These are phyloP conservation scores for Aspergillus homomorphus DNA, from an alignment of 495 filamentous ascomycete genomes.

Conservation along the genomic window DNA sequence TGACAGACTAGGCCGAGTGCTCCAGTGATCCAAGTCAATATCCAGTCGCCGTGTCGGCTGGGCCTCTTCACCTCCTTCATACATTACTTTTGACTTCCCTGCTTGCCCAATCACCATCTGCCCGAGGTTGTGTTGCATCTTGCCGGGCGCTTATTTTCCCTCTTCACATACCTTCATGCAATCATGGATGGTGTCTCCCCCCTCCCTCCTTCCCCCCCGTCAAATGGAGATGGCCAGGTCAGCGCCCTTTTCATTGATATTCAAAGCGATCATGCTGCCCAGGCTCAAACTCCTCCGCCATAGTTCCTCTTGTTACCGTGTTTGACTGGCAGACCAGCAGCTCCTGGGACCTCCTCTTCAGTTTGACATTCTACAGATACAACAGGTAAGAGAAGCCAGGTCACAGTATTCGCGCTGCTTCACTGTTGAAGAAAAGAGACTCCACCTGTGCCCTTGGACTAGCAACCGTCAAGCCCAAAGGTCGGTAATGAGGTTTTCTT, in stretches of 20 bases:
- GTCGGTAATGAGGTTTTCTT: no score
- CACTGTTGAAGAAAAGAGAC: no score
- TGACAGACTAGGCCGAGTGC: conserved; percentile 39
- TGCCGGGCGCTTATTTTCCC: conserved; percentile 33
- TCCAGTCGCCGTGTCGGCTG: conserved; percentile 25
- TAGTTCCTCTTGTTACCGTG: neutral
- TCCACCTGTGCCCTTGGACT: no score
- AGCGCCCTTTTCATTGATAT: conserved; percentile 33
- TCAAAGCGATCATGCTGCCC: conserved; percentile 28
- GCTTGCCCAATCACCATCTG: conserved; percentile 29
- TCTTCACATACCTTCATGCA: conserved; percentile 14
- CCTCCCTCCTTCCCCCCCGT: conserved; percentile 1
- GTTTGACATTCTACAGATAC: conserved; percentile 12
- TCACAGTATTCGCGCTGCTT: no score
- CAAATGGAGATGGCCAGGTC: conserved; percentile 3
- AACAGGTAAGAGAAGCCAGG: neutral
- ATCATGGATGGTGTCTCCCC: conserved; percentile 5
- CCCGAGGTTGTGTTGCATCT: conserved; percentile 20
- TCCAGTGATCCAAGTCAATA: conserved; percentile 15
- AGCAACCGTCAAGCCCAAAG: no score
- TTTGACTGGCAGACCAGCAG: neutral
- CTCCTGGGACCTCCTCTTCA: neutral
- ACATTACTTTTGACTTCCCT: conserved; percentile 10
- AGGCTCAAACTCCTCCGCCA: conserved; percentile 12
- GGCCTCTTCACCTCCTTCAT: conserved; percentile 14